These are phyloP conservation scores for Miamiensis avidus DNA, from an alignment of 169 alveolate genomes.

Conservation along the genomic window DNA sequence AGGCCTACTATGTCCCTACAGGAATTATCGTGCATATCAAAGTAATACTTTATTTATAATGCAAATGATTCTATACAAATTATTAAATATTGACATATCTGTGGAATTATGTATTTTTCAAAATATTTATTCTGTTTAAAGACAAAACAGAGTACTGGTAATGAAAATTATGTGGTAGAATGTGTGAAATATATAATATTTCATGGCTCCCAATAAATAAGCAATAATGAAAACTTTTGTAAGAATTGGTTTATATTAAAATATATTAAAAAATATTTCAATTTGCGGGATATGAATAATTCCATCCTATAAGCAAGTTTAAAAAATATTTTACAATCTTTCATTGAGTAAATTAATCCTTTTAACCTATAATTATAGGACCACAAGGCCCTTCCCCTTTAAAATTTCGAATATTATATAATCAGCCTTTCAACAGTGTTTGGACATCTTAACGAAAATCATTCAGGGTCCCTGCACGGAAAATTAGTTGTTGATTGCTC, in stretches of 20 bases:
- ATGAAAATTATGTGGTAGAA: constrained; percentile 43
- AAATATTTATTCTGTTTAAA: constrained; percentile 30
- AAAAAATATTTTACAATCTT: too few species aligned
- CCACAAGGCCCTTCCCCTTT: too few species aligned
- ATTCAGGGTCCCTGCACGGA: constrained; percentile 50
- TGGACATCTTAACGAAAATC: constrained; percentile 43
- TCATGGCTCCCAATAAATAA: constrained; percentile 49
- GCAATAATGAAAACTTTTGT: too few species aligned
- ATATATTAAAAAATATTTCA: too few species aligned
- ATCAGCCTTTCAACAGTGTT: constrained; percentile 33
- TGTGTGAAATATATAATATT: constrained; percentile 26
- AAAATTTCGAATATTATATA: constrained; percentile 45
- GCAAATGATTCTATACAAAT: not conserved
- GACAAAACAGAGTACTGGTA: constrained; percentile 38
- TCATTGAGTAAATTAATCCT: too few species aligned
- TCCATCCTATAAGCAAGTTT: too few species aligned
- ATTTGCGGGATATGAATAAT: too few species aligned
- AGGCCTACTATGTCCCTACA: constrained; percentile 17
- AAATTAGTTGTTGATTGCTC: constrained; percentile 31
- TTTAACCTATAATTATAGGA: too few species aligned
- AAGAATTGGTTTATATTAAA: too few species aligned
- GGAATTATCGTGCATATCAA: constrained; percentile 33
- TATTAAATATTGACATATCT: not conserved
- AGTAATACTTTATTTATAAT: not conserved
- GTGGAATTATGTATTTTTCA: constrained; percentile 48